These are phyloP conservation scores for Pogostemon cablin DNA, from an alignment of 257 asterid genomes.

Conservation along the genomic window DNA sequence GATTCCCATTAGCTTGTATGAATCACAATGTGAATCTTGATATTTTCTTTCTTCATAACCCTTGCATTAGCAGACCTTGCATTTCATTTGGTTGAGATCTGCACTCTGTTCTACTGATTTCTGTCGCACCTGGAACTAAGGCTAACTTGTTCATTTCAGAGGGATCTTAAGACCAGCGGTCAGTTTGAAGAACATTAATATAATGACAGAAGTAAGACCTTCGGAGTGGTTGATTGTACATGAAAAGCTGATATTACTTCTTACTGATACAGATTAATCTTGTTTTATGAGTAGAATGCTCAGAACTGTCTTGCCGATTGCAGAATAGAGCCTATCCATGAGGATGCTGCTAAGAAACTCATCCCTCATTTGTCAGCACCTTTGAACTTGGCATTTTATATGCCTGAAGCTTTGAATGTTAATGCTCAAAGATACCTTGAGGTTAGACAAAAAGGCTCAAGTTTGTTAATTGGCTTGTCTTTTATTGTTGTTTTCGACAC, in stretches of 20 bases:
- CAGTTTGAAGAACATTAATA: constrained; percentile 65
- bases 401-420: constrained; percentile 87
- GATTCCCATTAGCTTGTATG: neutral
- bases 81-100: constrained; percentile 10
- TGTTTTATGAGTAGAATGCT: constrained; percentile 78
- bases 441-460: constrained; percentile 46
- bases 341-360: constrained; percentile 68
- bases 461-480: neutral
- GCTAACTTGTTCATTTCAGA: constrained; percentile 49
- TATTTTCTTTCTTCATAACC: neutral
- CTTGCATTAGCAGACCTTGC: neutral
- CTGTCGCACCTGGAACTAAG: constrained; percentile 32
- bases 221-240: constrained; percentile 25
- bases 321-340: constrained; percentile 64
- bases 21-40: neutral
- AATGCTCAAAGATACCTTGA: constrained; percentile 78
- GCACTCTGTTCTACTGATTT: constrained; percentile 13
- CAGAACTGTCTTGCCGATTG: constrained; percentile 79
- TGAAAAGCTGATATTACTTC: constrained; percentile 31
- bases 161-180: constrained; percentile 85
- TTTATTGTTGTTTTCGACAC: constrained; percentile 21
- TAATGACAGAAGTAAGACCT: constrained; percentile 70
- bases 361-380: constrained; percentile 70
- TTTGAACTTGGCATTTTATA: constrained; percentile 69
- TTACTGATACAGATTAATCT: constrained; percentile 42